These are phyloP conservation scores for Linderina pennispora DNA, from an alignment of 192 early-diverging fungal species.

Conservation along the genomic window DNA sequence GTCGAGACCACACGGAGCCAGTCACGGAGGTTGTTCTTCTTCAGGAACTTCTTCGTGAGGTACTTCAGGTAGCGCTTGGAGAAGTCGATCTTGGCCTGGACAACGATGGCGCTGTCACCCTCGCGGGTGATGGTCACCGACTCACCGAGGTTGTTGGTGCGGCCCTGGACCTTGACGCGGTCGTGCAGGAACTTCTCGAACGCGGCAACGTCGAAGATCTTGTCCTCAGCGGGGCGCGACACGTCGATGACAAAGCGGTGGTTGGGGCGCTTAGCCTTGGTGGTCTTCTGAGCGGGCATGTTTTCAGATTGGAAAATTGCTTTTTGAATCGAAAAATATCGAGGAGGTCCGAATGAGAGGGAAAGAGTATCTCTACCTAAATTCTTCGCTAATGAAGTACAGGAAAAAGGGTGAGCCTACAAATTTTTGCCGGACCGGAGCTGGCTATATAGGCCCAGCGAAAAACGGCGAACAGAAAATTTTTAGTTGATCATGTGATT, in stretches of 20 bases:
- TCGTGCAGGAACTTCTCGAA: slow-evolving; percentile 99
- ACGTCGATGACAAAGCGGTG: slow-evolving; percentile 91
- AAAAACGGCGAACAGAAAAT: too few species aligned
- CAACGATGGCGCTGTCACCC: slow-evolving; percentile 67
- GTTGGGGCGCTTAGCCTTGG: slow-evolving; percentile 55
- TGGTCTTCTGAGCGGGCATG: slow-evolving; percentile 42
- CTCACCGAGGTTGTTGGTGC: slow-evolving; percentile 91
- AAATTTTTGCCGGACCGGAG: neutral
- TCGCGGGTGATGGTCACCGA: slow-evolving; percentile 76
- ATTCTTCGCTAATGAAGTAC: slow-evolving; percentile 31
- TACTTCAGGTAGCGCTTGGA: slow-evolving; percentile 99
- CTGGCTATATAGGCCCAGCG: too few species aligned
- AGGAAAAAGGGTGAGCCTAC: slow-evolving; percentile 34
- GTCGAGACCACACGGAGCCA: slow-evolving; percentile 94
- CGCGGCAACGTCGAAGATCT: slow-evolving; percentile 93
- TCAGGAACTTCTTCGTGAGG: slow-evolving; percentile 99
- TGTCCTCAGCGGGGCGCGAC: slow-evolving; percentile 87
- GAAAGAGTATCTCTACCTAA: slow-evolving; percentile 44
- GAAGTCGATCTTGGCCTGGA: slow-evolving; percentile 72
- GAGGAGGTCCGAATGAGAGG: too few species aligned
- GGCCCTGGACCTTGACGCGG: slow-evolving; percentile 95
- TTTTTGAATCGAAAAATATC: neutral
- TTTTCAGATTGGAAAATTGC: neutral
- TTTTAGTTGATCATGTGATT: slow-evolving; percentile 3
- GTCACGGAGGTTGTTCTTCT: slow-evolving; percentile 99